Evolutionary conservation across 2,329 filamentous ascomycete genomes (phyloP).

Genomic region (Neofusicoccum ribis): DNA sequence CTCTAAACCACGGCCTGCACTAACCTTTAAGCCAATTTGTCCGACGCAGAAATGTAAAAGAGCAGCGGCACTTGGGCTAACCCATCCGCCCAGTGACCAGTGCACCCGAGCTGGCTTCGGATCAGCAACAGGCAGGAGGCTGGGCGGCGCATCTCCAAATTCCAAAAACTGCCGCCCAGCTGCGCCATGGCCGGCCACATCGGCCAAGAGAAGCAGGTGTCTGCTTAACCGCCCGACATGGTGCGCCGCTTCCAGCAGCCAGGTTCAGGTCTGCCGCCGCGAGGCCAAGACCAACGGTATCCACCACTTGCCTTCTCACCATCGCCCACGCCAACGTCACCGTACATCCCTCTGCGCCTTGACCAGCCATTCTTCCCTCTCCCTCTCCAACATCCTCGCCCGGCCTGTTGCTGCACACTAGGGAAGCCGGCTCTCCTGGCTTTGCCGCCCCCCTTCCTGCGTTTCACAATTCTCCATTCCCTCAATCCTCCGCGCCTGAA

Average conservation of each 20-base stretch:
- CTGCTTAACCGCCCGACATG: neutral
- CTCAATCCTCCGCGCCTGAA: too few species aligned
- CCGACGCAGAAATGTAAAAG: neutral
- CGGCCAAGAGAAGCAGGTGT: neutral
- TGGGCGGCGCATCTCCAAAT: neutral
- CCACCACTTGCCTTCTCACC: neutral
- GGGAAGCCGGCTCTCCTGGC: neutral
- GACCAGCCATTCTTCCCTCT: neutral
- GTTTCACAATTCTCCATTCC: neutral
- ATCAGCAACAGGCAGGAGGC: neutral
- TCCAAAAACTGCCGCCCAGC: neutral
- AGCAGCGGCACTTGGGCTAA: neutral
- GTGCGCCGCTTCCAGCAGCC: neutral
- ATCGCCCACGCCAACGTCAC: neutral
- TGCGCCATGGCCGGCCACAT: too few species aligned
- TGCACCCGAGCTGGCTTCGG: neutral
- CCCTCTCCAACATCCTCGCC: neutral
- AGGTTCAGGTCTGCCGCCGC: neutral
- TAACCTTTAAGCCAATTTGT: neutral
- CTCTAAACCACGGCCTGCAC: neutral
- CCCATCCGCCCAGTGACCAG: neutral
- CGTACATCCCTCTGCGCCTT: neutral
- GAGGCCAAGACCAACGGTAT: neutral
- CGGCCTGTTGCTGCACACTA: neutral
- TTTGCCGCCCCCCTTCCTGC: neutral